phyloP scores from a whole-genome alignment of 441 rosid species.

The Pelargonium cotyledonis region DNA sequence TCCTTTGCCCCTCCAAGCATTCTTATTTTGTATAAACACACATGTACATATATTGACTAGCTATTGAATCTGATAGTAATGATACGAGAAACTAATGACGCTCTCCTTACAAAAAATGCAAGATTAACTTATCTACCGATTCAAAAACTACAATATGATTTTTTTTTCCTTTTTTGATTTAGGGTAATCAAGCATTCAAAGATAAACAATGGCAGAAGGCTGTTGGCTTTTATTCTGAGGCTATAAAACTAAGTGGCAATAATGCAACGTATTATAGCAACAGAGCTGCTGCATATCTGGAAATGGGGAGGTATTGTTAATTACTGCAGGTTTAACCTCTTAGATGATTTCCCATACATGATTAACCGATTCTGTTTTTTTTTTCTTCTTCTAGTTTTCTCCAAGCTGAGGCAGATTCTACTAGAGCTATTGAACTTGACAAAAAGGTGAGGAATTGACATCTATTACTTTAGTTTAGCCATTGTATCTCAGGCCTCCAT shows the following conservation, averaged over 20 bases:
- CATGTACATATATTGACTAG: too few relatives aligned
- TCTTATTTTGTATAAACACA: too few relatives aligned
- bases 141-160: background rate
- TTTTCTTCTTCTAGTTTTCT: constrained; percentile 45
- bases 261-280: constrained; percentile 90
- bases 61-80: too few relatives aligned
- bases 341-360: background rate
- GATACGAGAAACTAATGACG: too few relatives aligned
- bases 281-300: constrained; percentile 97
- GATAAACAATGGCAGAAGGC: constrained; percentile 88
- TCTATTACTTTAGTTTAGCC: background rate
- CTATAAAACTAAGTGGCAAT: constrained; percentile 61
- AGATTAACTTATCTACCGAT: too few relatives aligned
- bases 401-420: constrained; percentile 87
- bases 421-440: constrained; percentile 74
- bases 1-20: too few relatives aligned
- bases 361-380: constrained; percentile 13
- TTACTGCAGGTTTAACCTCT: constrained; percentile 9
- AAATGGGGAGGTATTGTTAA: constrained; percentile 48
- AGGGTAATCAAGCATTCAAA: constrained; percentile 95
- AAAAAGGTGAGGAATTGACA: constrained; percentile 53
- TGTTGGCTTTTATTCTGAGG: constrained; percentile 63
- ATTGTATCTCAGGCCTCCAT: too few relatives aligned
- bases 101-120: too few relatives aligned
- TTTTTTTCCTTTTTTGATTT: constrained; percentile 13